Percentiles rank a stretch among this genome's conserved stretches.
phyloP scores from a whole-genome alignment of 164 flowering plant species.

The Chimonanthus praecox region DNA sequence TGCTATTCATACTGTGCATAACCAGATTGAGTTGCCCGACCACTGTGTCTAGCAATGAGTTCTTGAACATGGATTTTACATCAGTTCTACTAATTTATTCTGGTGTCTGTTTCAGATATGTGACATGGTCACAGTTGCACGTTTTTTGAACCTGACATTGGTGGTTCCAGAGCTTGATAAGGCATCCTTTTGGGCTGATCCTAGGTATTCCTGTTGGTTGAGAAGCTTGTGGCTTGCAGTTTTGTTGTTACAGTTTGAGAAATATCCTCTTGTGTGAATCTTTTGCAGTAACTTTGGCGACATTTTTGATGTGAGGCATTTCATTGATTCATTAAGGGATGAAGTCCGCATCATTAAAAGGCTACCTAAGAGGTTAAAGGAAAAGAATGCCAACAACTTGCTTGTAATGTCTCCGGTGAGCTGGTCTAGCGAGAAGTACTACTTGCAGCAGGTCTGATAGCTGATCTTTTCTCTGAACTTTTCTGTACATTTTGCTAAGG shows the following conservation, averaged over 20 bases:
- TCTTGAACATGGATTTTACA: too few species aligned
- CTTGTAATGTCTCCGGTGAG: conserved; percentile 87
- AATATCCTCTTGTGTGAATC: conserved; percentile 3
- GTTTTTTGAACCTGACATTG: conserved; percentile 81
- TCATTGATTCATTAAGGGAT: conserved; percentile 85
- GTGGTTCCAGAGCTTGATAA: conserved; percentile 97
- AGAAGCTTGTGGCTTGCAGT: background rate
- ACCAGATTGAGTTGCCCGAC: too few species aligned
- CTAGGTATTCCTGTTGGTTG: conserved; percentile 48
- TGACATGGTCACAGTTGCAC: conserved; percentile 96
- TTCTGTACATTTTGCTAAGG: background rate
- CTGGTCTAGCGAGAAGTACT: conserved; percentile 94
- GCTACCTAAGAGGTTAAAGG: conserved; percentile 60
- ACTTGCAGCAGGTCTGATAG: conserved; percentile 68
- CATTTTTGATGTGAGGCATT: conserved; percentile 79
- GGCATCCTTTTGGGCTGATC: conserved; percentile 95
- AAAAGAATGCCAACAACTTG: conserved; percentile 42
- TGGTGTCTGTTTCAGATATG: conserved; percentile 61
- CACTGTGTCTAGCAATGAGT: too few species aligned
- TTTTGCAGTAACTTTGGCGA: conserved; percentile 80
- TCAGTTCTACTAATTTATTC: background rate
- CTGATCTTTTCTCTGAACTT: background rate
- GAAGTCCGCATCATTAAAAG: conserved; percentile 78
- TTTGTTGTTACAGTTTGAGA: conserved; percentile 1
- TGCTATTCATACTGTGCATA: too few species aligned